A percentile compares a stretch with the other conserved stretches of the same genome.
Evolutionary conservation across 169 alveolate species (phyloP).

Genomic region (Plasmodium blacklocki): DNA sequence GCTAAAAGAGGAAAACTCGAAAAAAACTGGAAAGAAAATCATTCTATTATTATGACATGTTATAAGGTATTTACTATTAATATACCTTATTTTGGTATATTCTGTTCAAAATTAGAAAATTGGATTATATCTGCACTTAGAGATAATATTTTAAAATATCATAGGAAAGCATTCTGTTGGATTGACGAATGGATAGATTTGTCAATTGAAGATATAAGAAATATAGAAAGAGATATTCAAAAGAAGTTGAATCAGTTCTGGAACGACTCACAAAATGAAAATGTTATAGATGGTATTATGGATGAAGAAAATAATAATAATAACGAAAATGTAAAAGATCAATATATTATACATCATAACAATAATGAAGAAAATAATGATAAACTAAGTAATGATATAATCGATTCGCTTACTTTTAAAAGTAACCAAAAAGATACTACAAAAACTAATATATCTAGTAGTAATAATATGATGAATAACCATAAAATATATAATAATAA

Average conservation of each 20-base stretch:
- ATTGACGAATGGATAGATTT: slow-evolving; percentile 84
- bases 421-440: too few relatives aligned
- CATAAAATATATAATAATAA: background rate
- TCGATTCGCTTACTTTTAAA: too few relatives aligned
- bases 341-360: too few relatives aligned
- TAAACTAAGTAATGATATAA: too few relatives aligned
- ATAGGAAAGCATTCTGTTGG: slow-evolving; percentile 81
- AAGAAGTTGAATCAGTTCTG: slow-evolving; percentile 76
- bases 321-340: background rate
- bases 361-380: too few relatives aligned
- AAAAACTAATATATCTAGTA: too few relatives aligned
- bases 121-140: slow-evolving; percentile 79
- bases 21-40: slow-evolving; percentile 71
- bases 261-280: slow-evolving; percentile 14
- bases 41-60: slow-evolving; percentile 76
- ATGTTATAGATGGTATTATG: background rate
- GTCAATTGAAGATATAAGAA: slow-evolving; percentile 77
- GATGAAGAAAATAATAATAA: background rate
- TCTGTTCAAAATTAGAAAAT: slow-evolving; percentile 84
- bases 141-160: slow-evolving; percentile 80
- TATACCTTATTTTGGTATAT: slow-evolving; percentile 87
- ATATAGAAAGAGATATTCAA: slow-evolving; percentile 81
- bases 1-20: slow-evolving; percentile 71
- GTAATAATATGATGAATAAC: too few relatives aligned
- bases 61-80: slow-evolving; percentile 82